These are phyloP conservation scores for rapeseed (Brassica napus) DNA, from an alignment of 345 rosid species.

Conservation along the genomic window DNA sequence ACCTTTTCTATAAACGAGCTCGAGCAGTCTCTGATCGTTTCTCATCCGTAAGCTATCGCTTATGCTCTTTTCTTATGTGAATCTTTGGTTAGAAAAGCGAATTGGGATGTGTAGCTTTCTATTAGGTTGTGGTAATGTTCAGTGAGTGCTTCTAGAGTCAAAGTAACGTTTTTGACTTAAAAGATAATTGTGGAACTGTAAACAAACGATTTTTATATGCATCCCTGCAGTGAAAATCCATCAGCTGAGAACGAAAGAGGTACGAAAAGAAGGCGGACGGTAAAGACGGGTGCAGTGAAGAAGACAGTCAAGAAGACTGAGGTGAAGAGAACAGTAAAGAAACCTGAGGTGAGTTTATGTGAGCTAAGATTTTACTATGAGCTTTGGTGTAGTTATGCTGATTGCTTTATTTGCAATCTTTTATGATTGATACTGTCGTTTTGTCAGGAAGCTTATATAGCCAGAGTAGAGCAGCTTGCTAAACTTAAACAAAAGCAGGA, in stretches of 20 bases:
- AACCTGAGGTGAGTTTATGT: slow-evolving; percentile 7
- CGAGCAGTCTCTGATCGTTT: neutral
- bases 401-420: slow-evolving; percentile 1
- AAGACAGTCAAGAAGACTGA: slow-evolving; percentile 14
- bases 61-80: neutral
- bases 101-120: neutral
- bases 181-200: neutral
- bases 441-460: slow-evolving; percentile 50
- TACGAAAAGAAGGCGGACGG: slow-evolving; percentile 3
- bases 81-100: neutral
- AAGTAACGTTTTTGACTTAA: neutral
- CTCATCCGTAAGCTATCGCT: slow-evolving; percentile 26
- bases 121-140: neutral
- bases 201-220: neutral
- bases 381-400: neutral
- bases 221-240: slow-evolving; percentile 19
- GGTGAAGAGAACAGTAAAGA: neutral
- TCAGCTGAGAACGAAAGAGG: neutral
- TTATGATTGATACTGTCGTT: neutral
- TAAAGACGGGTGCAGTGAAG: neutral
- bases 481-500: slow-evolving; percentile 78
- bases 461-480: slow-evolving; percentile 62
- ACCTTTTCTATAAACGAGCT: slow-evolving; percentile 5
- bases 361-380: neutral
- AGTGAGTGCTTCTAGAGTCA: neutral